phyloP scores from a whole-genome alignment of 208 protist species.

The Perkinsela sp. region DNA sequence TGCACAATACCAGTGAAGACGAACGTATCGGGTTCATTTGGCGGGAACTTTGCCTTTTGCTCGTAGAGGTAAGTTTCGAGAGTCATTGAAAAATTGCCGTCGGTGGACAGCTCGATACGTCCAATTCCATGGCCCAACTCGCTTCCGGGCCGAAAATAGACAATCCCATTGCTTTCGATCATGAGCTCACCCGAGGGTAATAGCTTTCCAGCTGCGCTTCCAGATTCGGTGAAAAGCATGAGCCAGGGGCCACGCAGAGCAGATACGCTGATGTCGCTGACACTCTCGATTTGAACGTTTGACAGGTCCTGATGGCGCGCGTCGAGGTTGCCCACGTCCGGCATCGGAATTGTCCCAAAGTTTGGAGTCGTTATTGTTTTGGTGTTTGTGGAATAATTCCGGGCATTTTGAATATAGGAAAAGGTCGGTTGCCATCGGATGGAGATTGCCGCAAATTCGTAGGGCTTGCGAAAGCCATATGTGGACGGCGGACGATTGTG shows the following conservation, averaged over 20 bases:
- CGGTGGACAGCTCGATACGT: conserved; percentile 13
- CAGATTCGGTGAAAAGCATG: neutral
- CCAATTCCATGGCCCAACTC: conserved; percentile 54
- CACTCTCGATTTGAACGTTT: neutral
- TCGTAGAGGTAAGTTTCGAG: conserved; percentile 44
- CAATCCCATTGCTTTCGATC: conserved; percentile 40
- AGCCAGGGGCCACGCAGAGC: neutral
- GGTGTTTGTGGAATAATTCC: neutral
- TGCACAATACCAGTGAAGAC: neutral
- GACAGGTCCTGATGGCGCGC: neutral
- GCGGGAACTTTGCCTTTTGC: conserved; percentile 4
- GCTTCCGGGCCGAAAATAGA: conserved; percentile 43
- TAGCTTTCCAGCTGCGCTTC: too few species aligned
- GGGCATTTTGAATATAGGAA: neutral
- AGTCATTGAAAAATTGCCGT: conserved; percentile 21
- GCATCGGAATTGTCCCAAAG: neutral
- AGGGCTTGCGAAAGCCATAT: neutral
- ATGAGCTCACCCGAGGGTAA: conserved; percentile 24
- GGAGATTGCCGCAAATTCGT: neutral
- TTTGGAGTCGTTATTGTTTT: neutral
- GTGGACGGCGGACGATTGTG: neutral
- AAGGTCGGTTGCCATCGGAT: neutral
- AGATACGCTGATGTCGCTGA: neutral
- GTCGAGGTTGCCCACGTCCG: neutral
- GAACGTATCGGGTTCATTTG: neutral